Evolutionary conservation across 306 rosid species (phyloP).

Genomic region (Trichosanthes cucumerina): DNA sequence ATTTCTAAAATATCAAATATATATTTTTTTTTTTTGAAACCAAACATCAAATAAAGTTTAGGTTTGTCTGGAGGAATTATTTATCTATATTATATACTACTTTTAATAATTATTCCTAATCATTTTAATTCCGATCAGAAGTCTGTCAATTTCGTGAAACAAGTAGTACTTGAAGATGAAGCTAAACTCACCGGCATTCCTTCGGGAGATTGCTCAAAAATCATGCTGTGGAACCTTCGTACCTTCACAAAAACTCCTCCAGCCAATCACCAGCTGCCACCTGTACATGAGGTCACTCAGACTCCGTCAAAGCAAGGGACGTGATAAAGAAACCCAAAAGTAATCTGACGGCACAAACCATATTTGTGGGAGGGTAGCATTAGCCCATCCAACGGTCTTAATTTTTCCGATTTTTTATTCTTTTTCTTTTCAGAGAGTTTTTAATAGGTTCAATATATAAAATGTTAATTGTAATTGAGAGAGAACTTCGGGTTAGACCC

Average conservation of each 20-base stretch:
- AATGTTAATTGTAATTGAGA: neutral
- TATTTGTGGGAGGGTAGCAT: neutral
- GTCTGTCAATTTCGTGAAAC: constrained; percentile 82
- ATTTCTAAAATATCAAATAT: neutral
- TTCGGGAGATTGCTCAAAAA: constrained; percentile 66
- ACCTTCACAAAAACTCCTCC: constrained; percentile 18
- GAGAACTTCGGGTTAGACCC: neutral
- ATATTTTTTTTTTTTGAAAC: too few relatives aligned
- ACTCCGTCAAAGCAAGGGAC: neutral
- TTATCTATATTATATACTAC: neutral
- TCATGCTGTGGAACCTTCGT: constrained; percentile 72
- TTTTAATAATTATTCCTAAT: neutral
- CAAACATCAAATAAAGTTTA: neutral
- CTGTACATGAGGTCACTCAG: constrained; percentile 11
- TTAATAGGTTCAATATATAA: neutral
- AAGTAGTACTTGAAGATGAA: constrained; percentile 93
- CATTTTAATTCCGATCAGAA: constrained; percentile 30
- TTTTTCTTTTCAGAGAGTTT: neutral
- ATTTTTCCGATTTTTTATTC: neutral
- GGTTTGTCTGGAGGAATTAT: neutral
- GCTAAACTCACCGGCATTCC: constrained; percentile 76
- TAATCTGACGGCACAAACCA: constrained; percentile 11
- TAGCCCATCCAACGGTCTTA: neutral
- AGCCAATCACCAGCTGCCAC: constrained; percentile 21
- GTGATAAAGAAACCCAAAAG: neutral